Base-by-base conservation (phyloP, 805 yeast species). In the Myxozyma udenii region DNA sequence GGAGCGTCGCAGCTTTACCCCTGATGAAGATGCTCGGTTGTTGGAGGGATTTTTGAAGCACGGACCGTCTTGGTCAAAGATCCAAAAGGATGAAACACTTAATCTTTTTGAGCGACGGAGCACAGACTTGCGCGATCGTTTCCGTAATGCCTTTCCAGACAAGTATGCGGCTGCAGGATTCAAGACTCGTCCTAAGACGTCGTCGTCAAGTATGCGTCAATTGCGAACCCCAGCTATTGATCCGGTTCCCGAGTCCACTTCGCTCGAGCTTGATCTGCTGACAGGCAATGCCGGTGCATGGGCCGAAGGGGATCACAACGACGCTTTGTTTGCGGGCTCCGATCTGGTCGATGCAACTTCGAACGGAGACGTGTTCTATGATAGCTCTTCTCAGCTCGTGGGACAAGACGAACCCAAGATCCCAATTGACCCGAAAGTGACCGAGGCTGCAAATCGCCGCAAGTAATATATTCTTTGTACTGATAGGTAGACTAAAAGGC, bases 11-110 rank as follows among this genome's bases (percentile, higher is more conserved):
- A 67, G 70, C 25, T 73, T 73, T 58, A 69, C 73, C 2, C 63
- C 68, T 4, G 74, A 70, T 30, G 77, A 73, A 55, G 77, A 73
- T 54, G 71, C 64, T 43, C 66, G 74, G 2, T 61, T 73, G 42
- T 62, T 73, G 30, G 68, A 70, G 57, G 77, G 77, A 6, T 74
- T 72, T 55, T 50, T 66, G 49, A 60, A 66, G 59, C 74, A 73
- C 55, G 77, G 77, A 18, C 73, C 76, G 3, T 71, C 74, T 3
- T 73, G 77, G 77, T 66, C 72, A 51, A 72, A 72, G 59, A 73
- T 73, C 51, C 76, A 73, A 59, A 67, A 72, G 18, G 77, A 73
- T 57, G 66, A 66, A 38, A 55, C 61, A 16, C 62, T 73, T 41
- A 67, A 67, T 12, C 63, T 74, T 33, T 59, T 61, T 44, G 71